Base-by-base conservation (phyloP, 345 rosid species). In the Gossypioides kirkii region DNA sequence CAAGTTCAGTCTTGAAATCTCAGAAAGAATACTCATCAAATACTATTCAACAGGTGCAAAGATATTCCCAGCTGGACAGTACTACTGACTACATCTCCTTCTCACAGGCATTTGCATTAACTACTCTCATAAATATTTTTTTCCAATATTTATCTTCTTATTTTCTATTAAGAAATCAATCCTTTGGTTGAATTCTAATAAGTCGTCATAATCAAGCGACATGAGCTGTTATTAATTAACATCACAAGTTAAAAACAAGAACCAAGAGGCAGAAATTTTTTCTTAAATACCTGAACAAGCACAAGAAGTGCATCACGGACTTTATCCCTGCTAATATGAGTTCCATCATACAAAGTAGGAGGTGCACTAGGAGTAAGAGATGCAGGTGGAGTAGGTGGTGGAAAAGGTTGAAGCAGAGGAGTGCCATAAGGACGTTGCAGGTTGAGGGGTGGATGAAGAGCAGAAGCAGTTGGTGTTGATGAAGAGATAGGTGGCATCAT, bases 321-420 rank as follows among this genome's bases (percentile, higher is more conserved):
- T 82, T 80, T 84, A 49, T 89, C 91, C 74, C 84, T 85, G 77
- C 61, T 80, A 77, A 89, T 84, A 55, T 80, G 20, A 69, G 83
- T 75, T 70, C 73, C 70, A 38, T 76, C 73, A 47, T 64, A 70
- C 9, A 58, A 65, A 61, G 71, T 16, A 11, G 72, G 56, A 50
- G 80, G 23, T 23, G 82, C 64, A 60, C 50, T 68, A 45, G 90
- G 90, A 54, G 90, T 81, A 32, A 89, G 87, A 62, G 91, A 87
- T 20, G 82, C 82, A n/a, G 94, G 87, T 73, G 91, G 90, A 61
- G 74, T 73, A 41, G 91, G 90, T 50, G 94, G 94, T 59, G 91
- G 91, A 72, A 89, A 87, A 26, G 91, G 91, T 78, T 89, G 88
- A 80, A 86, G 91, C 84, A 89, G 26, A 61, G 90, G 91, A 45